Percentiles rank a stretch among this genome's conserved stretches.
Evolutionary conservation across 2,329 filamentous ascomycete genomes (phyloP).

Genomic region (Pseudocercospora macadamiae): DNA sequence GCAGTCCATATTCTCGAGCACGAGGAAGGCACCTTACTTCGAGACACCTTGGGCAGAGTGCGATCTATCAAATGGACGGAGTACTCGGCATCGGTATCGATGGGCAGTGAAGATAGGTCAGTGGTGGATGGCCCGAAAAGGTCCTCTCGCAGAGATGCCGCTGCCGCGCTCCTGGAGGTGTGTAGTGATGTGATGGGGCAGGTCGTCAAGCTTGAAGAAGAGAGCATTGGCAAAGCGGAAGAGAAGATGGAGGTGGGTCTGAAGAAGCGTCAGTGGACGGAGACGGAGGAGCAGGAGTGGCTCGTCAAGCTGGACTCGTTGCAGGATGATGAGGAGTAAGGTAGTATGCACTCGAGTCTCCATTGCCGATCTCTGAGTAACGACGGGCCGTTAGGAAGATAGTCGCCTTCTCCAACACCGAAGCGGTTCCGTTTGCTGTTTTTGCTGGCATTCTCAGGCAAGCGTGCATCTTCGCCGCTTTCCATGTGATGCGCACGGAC

Average conservation of each 20-base stretch:
- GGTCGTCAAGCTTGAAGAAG: background rate
- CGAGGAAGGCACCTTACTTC: background rate
- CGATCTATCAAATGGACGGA: background rate
- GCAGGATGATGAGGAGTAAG: too few relatives aligned
- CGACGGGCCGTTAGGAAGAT: too few relatives aligned
- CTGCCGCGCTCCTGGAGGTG: background rate
- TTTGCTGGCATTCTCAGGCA: too few relatives aligned
- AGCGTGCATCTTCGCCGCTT: background rate
- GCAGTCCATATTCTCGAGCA: background rate
- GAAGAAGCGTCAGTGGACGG: too few relatives aligned
- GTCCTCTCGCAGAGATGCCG: background rate
- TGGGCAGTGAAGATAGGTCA: background rate
- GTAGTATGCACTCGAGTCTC: too few relatives aligned
- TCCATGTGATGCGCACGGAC: background rate
- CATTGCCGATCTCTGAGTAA: too few relatives aligned
- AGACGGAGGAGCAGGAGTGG: too few relatives aligned
- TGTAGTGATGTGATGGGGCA: background rate
- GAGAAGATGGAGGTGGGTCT: too few relatives aligned
- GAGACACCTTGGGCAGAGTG: background rate
- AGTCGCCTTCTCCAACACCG: background rate
- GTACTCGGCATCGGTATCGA: background rate
- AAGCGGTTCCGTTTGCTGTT: background rate
- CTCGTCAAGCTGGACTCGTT: too few relatives aligned
- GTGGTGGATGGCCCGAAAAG: background rate
- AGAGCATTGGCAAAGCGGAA: background rate